Evolutionary conservation across 2,329 filamentous ascomycete genomes (phyloP).

Genomic region (Penicillium sp.): DNA sequence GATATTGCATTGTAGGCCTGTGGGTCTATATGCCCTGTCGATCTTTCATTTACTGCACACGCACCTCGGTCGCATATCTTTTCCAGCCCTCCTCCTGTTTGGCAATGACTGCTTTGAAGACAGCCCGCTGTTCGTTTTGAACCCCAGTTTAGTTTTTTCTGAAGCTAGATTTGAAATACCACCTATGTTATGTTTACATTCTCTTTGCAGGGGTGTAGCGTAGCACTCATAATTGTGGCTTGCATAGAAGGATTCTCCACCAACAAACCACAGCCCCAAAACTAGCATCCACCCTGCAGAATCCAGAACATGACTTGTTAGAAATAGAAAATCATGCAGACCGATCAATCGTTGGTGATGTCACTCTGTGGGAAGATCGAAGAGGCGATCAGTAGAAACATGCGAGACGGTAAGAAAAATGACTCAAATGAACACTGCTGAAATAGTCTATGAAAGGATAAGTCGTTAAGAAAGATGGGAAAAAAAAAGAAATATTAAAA

Average conservation of each 20-base stretch:
- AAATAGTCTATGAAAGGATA: no score
- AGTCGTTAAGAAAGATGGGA: no score
- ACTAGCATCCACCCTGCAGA: background rate
- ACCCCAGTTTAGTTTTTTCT: background rate
- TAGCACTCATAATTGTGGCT: background rate
- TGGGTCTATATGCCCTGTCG: background rate
- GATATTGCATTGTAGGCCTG: background rate
- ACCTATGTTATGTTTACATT: no score
- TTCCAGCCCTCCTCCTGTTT: background rate
- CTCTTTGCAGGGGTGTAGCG: background rate
- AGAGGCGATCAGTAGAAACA: background rate
- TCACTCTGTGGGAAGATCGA: no score
- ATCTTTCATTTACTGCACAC: conserved; percentile 1
- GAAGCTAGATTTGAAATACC: background rate
- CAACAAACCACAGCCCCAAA: background rate
- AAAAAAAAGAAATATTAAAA: conserved; percentile 38
- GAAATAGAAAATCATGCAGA: background rate
- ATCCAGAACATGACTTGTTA: background rate
- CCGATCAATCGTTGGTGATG: no score
- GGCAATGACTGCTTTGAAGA: background rate
- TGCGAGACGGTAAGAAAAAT: background rate
- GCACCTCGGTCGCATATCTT: background rate
- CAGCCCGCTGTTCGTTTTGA: background rate
- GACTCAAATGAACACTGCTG: no score
- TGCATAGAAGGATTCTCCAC: background rate